phyloP scores from a whole-genome alignment of 805 yeast genomes.

The Jamesozyma gamospora region DNA sequence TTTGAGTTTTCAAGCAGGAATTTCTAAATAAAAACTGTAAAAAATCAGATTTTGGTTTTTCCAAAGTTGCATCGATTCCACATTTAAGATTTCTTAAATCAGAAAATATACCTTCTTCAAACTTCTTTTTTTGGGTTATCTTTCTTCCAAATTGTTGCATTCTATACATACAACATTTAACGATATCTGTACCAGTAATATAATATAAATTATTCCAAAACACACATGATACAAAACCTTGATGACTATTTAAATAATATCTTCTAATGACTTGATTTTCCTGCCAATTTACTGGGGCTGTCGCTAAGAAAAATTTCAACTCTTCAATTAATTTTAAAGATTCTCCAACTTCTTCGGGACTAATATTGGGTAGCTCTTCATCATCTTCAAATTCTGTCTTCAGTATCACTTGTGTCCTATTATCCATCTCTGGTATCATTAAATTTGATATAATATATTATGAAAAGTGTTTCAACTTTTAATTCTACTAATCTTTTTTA shows the following conservation, averaged over 20 bases:
- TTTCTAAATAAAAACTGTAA: conserved; percentile 76
- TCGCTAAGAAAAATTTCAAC: conserved; percentile 73
- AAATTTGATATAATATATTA: background rate
- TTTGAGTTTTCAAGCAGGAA: conserved; percentile 84
- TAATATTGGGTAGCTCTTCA: background rate
- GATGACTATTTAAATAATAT: conserved; percentile 76
- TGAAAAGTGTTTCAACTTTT: background rate
- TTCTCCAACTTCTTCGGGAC: conserved; percentile 11
- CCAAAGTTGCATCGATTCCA: conserved; percentile 79
- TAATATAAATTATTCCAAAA: conserved; percentile 85
- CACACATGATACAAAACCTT: conserved; percentile 87
- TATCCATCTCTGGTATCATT: conserved; percentile 6
- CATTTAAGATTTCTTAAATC: conserved; percentile 80
- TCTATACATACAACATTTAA: conserved; percentile 79
- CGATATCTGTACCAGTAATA: conserved; percentile 93
- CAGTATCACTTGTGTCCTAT: conserved; percentile 16
- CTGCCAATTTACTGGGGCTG: conserved; percentile 94
- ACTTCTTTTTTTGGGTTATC: conserved; percentile 78
- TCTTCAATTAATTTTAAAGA: conserved; percentile 43
- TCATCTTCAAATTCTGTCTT: conserved; percentile 3
- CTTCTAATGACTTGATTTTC: conserved; percentile 78
- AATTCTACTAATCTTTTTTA: no score
- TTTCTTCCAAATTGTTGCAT: conserved; percentile 84
- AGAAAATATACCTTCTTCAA: conserved; percentile 92
- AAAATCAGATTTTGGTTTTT: conserved; percentile 77